Conservation (phyloP, 2,329 filamentous ascomycete genomes). For the Aspergillus neoniger region DNA sequence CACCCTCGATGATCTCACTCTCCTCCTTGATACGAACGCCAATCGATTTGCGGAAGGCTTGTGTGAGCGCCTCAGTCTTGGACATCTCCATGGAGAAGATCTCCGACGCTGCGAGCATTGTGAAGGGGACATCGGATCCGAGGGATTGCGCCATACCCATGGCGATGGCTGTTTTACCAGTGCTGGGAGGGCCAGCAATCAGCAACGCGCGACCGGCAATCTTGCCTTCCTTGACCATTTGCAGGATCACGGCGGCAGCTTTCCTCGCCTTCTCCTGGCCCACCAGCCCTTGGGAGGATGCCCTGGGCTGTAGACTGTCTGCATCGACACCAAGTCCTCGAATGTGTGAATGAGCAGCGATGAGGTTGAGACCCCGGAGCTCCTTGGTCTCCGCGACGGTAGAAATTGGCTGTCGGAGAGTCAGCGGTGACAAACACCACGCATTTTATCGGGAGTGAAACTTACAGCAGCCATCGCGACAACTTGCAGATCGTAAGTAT, state of each 20-base stretch:
- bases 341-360: conserved; percentile 97
- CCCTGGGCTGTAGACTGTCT: conserved; percentile 83
- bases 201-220: conserved; percentile 93
- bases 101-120: conserved; percentile 90
- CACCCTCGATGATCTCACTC: conserved; percentile 98
- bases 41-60: conserved; percentile 98
- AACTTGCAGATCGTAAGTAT: conserved; percentile 7
- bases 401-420: conserved; percentile 58
- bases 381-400: conserved; percentile 95
- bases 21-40: conserved; percentile 98
- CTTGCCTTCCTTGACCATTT: conserved; percentile 99
- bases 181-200: conserved; percentile 93
- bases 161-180: conserved; percentile 96
- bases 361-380: conserved; percentile 93
- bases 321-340: conserved; percentile 90
- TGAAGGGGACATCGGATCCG: conserved; percentile 92
- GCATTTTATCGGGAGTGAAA: neutral
- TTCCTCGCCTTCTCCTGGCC: conserved; percentile 96
- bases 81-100: conserved; percentile 99
- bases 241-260: conserved; percentile 90
- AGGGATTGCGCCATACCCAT: conserved; percentile 99
- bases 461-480: conserved; percentile 43
- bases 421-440: conserved; percentile 10
- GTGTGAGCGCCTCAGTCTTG: conserved; percentile 96
- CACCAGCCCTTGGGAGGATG: conserved; percentile 86